Evolutionary conservation across 805 yeast genomes (phyloP).

Genomic region (Kregervanrija fluxuum): DNA sequence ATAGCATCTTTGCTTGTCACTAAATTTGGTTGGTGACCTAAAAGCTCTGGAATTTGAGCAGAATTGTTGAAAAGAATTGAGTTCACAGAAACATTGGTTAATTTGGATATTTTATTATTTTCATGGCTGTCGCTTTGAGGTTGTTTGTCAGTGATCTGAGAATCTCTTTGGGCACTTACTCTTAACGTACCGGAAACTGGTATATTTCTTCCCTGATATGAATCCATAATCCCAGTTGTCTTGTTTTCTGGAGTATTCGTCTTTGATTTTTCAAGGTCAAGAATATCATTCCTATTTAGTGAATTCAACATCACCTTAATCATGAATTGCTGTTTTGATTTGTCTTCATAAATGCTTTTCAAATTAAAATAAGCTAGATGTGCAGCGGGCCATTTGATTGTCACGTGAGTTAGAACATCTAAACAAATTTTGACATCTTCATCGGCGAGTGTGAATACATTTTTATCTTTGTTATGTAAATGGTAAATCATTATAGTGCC

Average conservation of each 20-base stretch:
- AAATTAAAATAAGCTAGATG: conserved; percentile 45
- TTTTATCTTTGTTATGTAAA: conserved; percentile 28
- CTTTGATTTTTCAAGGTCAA: no score
- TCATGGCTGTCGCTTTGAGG: no score
- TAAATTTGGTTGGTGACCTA: no score
- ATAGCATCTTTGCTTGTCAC: no score
- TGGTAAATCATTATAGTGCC: conserved; percentile 68
- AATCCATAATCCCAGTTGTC: no score
- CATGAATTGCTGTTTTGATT: conserved; percentile 18
- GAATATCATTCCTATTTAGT: no score
- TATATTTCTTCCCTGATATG: no score
- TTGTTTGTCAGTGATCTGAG: no score
- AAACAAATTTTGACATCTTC: conserved; percentile 17
- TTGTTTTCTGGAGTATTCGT: no score
- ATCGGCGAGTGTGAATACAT: conserved; percentile 19
- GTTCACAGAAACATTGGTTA: conserved; percentile 6
- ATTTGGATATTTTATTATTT: neutral
- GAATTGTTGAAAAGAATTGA: conserved; percentile 8
- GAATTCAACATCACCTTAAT: conserved; percentile 8
- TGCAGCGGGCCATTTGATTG: conserved; percentile 49
- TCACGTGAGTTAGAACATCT: conserved; percentile 29
- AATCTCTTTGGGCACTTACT: no score
- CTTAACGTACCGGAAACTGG: no score
- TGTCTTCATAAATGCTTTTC: conserved; percentile 32
- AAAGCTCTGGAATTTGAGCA: no score